These are phyloP conservation scores for Kluyveromyces wickerhamii DNA, from an alignment of 805 yeast genomes.

Conservation along the genomic window DNA sequence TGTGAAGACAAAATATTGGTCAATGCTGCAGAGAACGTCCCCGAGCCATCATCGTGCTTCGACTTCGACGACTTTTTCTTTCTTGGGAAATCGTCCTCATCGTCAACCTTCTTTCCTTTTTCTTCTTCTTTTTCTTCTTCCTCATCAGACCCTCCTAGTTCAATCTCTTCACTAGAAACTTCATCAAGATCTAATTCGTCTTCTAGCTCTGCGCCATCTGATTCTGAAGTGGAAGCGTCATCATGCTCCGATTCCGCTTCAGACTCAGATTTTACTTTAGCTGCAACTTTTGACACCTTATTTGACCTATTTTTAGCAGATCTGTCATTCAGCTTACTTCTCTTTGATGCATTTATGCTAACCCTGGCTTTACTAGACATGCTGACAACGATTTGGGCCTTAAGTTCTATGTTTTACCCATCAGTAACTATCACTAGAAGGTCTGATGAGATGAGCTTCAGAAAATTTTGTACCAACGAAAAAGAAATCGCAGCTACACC, in stretches of 20 bases:
- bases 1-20: conserved; percentile 76
- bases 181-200: conserved; percentile 17
- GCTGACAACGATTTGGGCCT: not conserved
- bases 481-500: too few relatives aligned
- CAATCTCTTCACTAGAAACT: conserved; percentile 17
- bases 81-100: conserved; percentile 35
- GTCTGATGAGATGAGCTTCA: too few relatives aligned
- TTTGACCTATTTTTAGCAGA: not conserved
- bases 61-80: conserved; percentile 49
- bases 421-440: too few relatives aligned
- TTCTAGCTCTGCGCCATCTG: conserved; percentile 14
- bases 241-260: conserved; percentile 4
- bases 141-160: conserved; percentile 17
- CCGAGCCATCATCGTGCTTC: conserved; percentile 61
- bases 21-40: conserved; percentile 73
- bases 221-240: not conserved
- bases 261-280: not conserved
- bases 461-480: too few relatives aligned
- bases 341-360: not conserved
- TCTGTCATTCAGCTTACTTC: conserved; percentile 2
- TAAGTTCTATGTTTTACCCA: too few relatives aligned
- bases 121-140: conserved; percentile 18
- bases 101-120: conserved; percentile 22
- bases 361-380: conserved; percentile 2
- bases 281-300: not conserved